Evolutionary conservation across 1,139 yeast genomes (phyloP).

Genomic region (Kluyveromyces sp.): DNA sequence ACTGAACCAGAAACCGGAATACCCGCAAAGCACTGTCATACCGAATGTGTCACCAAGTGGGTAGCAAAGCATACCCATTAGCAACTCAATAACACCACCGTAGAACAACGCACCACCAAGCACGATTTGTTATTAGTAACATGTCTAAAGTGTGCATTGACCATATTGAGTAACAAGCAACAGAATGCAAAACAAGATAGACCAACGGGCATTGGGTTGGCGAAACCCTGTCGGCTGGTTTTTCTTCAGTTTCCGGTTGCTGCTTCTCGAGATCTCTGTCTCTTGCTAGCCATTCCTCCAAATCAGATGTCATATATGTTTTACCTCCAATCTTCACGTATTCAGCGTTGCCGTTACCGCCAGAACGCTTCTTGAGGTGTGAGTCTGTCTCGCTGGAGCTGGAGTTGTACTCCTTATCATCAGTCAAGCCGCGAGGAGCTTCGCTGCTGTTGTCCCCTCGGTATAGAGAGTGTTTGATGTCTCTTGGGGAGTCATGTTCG

Average conservation of each 20-base stretch:
- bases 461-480: background rate
- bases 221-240: conserved; percentile 28
- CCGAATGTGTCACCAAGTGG: conserved; percentile 60
- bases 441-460: background rate
- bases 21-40: conserved; percentile 55
- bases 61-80: conserved; percentile 62
- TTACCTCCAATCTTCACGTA: conserved; percentile 42
- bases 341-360: background rate
- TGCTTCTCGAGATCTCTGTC: conserved; percentile 23
- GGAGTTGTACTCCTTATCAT: background rate
- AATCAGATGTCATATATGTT: conserved; percentile 47
- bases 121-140: conserved; percentile 39
- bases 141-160: conserved; percentile 46
- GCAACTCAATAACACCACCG: conserved; percentile 58
- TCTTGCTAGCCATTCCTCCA: conserved; percentile 53
- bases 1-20: conserved; percentile 70
- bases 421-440: background rate
- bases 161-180: conserved; percentile 37
- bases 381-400: background rate
- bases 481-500: background rate
- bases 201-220: conserved; percentile 58
- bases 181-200: conserved; percentile 49
- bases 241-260: conserved; percentile 38
- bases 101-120: conserved; percentile 46
- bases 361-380: background rate